Evolutionary conservation across 371 early-diverging fungal species (phyloP).

Genomic region (Haplosporangium sp.): DNA sequence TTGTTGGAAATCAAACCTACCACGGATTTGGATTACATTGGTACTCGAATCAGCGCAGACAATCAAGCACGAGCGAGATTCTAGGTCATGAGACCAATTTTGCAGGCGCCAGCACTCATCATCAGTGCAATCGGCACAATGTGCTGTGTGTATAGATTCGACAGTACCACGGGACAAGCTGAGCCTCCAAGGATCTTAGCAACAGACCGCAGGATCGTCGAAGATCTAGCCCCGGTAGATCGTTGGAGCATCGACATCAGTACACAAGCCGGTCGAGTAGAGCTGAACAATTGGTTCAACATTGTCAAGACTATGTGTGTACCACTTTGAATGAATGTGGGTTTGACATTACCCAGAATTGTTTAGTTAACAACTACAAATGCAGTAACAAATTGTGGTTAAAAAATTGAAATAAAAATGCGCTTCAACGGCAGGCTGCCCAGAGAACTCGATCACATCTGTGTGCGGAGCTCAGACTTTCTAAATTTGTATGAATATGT

Average conservation of each 20-base stretch:
- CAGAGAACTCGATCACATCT: too few species aligned
- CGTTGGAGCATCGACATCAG: background rate
- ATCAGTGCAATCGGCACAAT: conserved; percentile 1
- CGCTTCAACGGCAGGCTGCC: too few species aligned
- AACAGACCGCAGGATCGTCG: background rate
- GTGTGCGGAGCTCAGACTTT: too few species aligned
- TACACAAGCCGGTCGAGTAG: background rate
- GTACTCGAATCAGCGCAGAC: background rate
- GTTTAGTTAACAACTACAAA: too few species aligned
- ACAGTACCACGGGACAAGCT: background rate
- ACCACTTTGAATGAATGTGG: background rate
- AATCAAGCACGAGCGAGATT: background rate
- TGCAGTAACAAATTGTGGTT: too few species aligned
- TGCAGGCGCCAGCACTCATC: background rate
- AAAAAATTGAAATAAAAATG: too few species aligned
- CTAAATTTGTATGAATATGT: too few species aligned
- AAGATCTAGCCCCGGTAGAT: background rate
- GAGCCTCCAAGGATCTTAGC: background rate
- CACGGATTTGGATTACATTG: background rate
- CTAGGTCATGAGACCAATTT: background rate
- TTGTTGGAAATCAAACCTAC: background rate
- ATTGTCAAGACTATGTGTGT: background rate
- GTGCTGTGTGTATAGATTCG: background rate
- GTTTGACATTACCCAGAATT: background rate
- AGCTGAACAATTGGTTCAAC: conserved; percentile 2